These are phyloP conservation scores for Dothidotthia symphoricarpi DNA, from an alignment of 2,329 filamentous ascomycete genomes.

Conservation along the genomic window DNA sequence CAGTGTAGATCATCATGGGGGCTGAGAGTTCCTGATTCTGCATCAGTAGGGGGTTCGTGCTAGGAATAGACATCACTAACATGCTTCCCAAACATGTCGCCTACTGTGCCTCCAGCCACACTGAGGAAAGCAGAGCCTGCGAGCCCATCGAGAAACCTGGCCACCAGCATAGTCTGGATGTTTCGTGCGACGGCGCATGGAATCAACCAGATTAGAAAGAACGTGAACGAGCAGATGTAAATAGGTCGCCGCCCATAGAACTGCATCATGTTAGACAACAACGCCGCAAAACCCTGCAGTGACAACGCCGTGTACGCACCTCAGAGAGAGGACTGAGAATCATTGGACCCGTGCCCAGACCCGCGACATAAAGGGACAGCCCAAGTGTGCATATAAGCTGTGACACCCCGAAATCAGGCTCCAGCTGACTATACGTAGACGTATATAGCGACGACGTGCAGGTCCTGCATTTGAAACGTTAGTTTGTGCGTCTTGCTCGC, in stretches of 20 bases:
- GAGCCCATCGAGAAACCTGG: constrained; percentile 74
- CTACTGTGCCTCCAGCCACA: constrained; percentile 82
- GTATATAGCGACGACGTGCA: constrained; percentile 88
- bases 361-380: constrained; percentile 78
- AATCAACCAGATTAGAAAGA: constrained; percentile 77
- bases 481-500: constrained; percentile 4
- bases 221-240: constrained; percentile 70
- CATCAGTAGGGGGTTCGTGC: constrained; percentile 8
- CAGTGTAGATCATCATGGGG: constrained; percentile 76
- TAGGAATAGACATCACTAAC: constrained; percentile 18
- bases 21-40: constrained; percentile 59
- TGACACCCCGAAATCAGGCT: constrained; percentile 69
- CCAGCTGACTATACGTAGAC: constrained; percentile 74
- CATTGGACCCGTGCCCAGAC: constrained; percentile 61
- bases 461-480: constrained; percentile 55
- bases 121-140: constrained; percentile 61
- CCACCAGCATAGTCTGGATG: constrained; percentile 74
- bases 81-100: constrained; percentile 55
- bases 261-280: constrained; percentile 31
- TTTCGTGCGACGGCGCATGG: constrained; percentile 80
- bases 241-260: constrained; percentile 83
- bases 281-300: not conserved
- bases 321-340: constrained; percentile 55
- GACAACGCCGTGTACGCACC: constrained; percentile 26
- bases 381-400: constrained; percentile 74